Base-by-base conservation (phyloP, 1,284 basidiomycete species). In the Austroboletus niveus region DNA sequence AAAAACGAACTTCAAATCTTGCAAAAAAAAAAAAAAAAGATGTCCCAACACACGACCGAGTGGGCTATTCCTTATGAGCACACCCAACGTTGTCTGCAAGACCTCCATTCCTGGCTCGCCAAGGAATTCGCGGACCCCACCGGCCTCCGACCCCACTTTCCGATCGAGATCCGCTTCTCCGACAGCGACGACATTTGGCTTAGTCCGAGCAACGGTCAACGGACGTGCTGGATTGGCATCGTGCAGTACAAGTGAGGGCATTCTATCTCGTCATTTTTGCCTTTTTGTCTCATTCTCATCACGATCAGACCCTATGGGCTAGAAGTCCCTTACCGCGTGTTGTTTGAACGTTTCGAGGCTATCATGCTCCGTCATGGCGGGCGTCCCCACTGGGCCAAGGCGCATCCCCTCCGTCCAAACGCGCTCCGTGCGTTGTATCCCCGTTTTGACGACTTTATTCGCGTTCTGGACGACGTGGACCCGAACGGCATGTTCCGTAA, bases 361-460 rank as follows among this genome's bases (percentile, higher is more conserved):
- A 87, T 97, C 59, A 70, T 96, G 59, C 70, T 78, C 32, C 76
- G 78, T 36, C 82, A 94, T 70, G 79, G 80, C 44, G 95, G 94
- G 8, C 81, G 92, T 50, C 94, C 96, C 4, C 96, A 99, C 75
- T 99, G 96, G 96, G 97, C 95, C 0, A 99, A 99, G 72, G 82
- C 93, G 22, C 96, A 99, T 69, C 74, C 75, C 22, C 79, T 94
- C 48, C 77, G 79, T 42, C 90, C 90, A 1, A 77, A 79, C 41
- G 75, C 77, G 42, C 77, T 98, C 50, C 78, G 81, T 51, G 65
- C 66, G 54, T 73, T 91, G 27, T 99, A 98, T 70, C 91, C 94
- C 30, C 81, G 80, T 52, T 94, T 96, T 70, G 80, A 84, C 59
- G 86, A 93, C 57, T 98, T 94, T 71, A 72, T 85, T 27, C 65